Evolutionary conservation across 257 asterid species (phyloP), one percentile per base, ranked within the genome.

Genomic region (Orobanche coerulescens): DNA sequence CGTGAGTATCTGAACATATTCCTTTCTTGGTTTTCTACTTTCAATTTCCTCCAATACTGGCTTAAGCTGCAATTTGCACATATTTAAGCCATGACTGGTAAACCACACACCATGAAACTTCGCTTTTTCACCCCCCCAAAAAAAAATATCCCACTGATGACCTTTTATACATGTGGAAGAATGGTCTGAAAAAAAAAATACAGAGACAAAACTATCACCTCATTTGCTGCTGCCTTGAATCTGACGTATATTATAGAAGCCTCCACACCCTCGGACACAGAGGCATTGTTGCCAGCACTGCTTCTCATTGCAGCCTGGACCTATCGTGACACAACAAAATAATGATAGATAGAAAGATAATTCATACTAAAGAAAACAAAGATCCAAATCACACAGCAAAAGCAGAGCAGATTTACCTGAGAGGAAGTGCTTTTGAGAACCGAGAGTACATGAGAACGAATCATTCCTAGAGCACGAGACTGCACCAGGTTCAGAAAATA

Each of bases 401-500:
- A 30, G 46, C 57, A 53, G 68, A 67, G 25, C 24, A 66, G 62
- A 55, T 66, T 28, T 68, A 89, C 99, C 99, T 93, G 99, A 73
- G 96, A 77, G 50, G 97, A 89, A 25, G 97, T 80, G 72, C 77
- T 87, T 81, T 81, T 86, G 44, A 93, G 87, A 68, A 93, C 88
- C 20, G 95, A 84, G 68, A 83, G 88, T 57, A 89, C 85, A 37
- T 85, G 94, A 43, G 97, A 80, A 49, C 99, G 97, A 68, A 87
- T 87, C 95, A 87, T 83, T 64, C 92, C 95, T 65, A 93, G 84
- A 72, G 99, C 99, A 72, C 97, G 94, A 72, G 99, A 89, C 97
- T 93, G 82, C 48, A 61, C 52, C 71, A 42, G 64, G 42, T 65
- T 58, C 57, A 66, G 34, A 62, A 42, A 50, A 69, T 40, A 64